Base-by-base conservation (phyloP, 345 rosid genomes). In the Trapa incisa region DNA sequence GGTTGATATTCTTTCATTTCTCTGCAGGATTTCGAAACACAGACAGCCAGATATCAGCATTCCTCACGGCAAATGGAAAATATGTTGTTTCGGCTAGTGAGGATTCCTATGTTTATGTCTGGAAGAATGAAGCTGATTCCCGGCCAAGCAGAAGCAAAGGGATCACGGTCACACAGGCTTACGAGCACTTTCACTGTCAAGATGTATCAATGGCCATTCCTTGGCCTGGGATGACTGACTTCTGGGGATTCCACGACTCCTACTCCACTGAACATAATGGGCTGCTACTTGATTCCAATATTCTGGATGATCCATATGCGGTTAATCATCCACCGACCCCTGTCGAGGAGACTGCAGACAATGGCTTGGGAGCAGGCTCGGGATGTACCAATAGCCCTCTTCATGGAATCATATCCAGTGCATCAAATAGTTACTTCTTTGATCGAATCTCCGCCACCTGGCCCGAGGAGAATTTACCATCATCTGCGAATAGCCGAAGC, bases 61-160 rank as follows among this genome's bases (percentile, higher is more conserved):
- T 91, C 10, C 78, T 87, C 47, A 76, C 99, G 22, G 78, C 89
- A 17, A 82, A 89, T 37, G 95, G 97, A 71, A 91, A 86, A 78
- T 87, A 86, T 53, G 85, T 94, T 9, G 85, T 94, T 45, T 79
- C 97, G 65, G 99, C 99, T 13, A 91, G 99, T 68, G 97, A 94
- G 80, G 97, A 91, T 77, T 94, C 99, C 13, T 79, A 84, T 41
- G 97, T 94, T 29, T 94, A 89, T 68, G 77, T 94, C 61, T 94
- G 97, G 97, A 94, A 87, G 75, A 84, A 94, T 61, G 96, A 89
- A 69, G 79, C 88, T 43, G 86, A 82, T 76, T 94, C 95, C 63
- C 82, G 90, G 75, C 84, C 91, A 37, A 80, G 87, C 76, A 83
- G 84, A 72, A 82, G 67, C 71, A 93, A 93, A 80, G 83, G 82